Evolutionary conservation across 2,329 filamentous ascomycete genomes (phyloP).

Genomic region (Phaeoacremonium minimum): DNA sequence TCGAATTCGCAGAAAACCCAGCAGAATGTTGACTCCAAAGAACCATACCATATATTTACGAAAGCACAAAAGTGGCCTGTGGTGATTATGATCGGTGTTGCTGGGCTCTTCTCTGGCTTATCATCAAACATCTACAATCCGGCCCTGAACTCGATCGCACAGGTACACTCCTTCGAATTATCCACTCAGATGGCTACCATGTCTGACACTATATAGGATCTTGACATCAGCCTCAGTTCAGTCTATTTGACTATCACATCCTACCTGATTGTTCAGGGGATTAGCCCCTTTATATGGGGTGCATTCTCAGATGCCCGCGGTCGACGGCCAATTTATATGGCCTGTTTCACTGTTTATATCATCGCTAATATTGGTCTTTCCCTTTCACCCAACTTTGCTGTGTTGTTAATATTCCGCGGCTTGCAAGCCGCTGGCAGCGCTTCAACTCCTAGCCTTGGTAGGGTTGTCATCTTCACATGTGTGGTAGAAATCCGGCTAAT

Average conservation of each 20-base stretch:
- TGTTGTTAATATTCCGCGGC: constrained; percentile 38
- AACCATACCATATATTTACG: constrained; percentile 28
- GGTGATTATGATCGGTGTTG: constrained; percentile 42
- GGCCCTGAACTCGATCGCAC: constrained; percentile 30
- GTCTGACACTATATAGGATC: constrained; percentile 12
- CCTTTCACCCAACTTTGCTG: constrained; percentile 33
- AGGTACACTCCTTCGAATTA: constrained; percentile 12
- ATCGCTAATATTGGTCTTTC: constrained; percentile 39
- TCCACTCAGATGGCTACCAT: background rate
- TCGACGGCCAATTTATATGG: constrained; percentile 37
- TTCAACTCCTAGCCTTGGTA: constrained; percentile 42
- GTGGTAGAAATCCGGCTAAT: background rate
- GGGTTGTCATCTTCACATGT: background rate
- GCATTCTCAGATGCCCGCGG: constrained; percentile 42
- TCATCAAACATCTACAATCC: constrained; percentile 49
- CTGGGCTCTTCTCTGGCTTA: constrained; percentile 47
- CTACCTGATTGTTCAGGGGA: constrained; percentile 46
- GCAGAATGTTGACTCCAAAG: constrained; percentile 1
- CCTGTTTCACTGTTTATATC: constrained; percentile 41
- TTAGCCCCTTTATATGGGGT: constrained; percentile 44
- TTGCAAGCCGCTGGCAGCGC: constrained; percentile 44
- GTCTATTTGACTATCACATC: constrained; percentile 36
- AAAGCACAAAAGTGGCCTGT: constrained; percentile 36
- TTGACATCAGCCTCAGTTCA: constrained; percentile 19
- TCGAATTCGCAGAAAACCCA: background rate